Evolutionary conservation across 2,329 filamentous ascomycete species (phyloP).

Genomic region (Penicillium oxalicum): DNA sequence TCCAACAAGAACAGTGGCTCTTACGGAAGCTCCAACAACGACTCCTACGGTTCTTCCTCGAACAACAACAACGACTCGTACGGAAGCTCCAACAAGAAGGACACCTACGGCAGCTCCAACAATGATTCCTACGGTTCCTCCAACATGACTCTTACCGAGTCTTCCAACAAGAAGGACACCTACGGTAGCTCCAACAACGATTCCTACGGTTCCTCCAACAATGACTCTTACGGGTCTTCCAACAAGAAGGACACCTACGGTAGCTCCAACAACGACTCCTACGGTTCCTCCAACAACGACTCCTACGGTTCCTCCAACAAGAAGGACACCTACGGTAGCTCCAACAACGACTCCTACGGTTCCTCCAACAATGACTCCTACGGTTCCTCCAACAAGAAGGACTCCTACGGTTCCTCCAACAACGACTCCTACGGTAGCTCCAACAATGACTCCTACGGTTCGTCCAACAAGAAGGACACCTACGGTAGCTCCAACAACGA

Average conservation of each 20-base stretch:
- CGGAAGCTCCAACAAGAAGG: neutral
- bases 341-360: neutral
- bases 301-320: neutral
- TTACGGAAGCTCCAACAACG: neutral
- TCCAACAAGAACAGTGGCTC: neutral
- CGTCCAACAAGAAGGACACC: neutral
- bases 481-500: neutral
- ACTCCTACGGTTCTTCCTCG: neutral
- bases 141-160: neutral
- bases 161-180: neutral
- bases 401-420: slow-evolving; percentile 2
- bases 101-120: neutral
- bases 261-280: neutral
- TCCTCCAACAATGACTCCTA: neutral
- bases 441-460: neutral
- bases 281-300: neutral
- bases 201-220: neutral
- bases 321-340: neutral
- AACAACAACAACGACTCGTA: neutral
- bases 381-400: neutral
- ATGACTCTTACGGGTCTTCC: neutral
- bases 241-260: no score
- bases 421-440: neutral
- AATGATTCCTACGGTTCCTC: neutral
- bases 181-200: neutral